Evolutionary conservation across 306 rosid species (phyloP).

Genomic region (Biancaea sappan): DNA sequence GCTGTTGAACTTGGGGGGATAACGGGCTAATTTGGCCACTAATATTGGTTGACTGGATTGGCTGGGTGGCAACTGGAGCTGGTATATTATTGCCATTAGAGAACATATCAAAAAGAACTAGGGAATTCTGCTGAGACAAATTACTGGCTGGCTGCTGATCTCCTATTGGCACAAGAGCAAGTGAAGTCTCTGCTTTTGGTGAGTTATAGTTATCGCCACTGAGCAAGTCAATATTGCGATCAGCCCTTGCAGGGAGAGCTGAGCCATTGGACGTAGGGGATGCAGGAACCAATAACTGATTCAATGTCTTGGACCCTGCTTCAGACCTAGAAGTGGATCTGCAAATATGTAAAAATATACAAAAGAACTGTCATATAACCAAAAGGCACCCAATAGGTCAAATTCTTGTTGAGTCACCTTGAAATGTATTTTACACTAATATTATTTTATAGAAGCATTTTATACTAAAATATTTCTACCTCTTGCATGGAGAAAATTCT

Average conservation of each 20-base stretch:
- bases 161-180: conserved; percentile 90
- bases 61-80: conserved; percentile 49
- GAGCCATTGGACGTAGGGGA: conserved; percentile 61
- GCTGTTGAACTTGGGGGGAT: conserved; percentile 58
- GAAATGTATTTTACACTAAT: conserved; percentile 21
- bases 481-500: background rate
- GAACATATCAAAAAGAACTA: conserved; percentile 84
- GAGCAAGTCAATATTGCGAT: conserved; percentile 86
- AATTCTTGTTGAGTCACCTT: conserved; percentile 23
- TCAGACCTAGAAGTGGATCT: conserved; percentile 64
- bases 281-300: conserved; percentile 82
- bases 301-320: conserved; percentile 68
- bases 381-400: conserved; percentile 20
- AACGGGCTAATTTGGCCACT: conserved; percentile 49
- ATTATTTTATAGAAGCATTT: conserved; percentile 5
- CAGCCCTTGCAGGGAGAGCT: conserved; percentile 45
- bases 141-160: conserved; percentile 66
- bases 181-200: conserved; percentile 74
- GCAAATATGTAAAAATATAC: conserved; percentile 33
- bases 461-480: conserved; percentile 8
- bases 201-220: conserved; percentile 92
- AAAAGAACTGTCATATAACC: conserved; percentile 34
- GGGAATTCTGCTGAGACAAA: conserved; percentile 74
- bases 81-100: conserved; percentile 55
- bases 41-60: conserved; percentile 46